Conservation (phyloP, 2,329 filamentous ascomycete genomes). For the Trichoderma atrobrunneum region DNA sequence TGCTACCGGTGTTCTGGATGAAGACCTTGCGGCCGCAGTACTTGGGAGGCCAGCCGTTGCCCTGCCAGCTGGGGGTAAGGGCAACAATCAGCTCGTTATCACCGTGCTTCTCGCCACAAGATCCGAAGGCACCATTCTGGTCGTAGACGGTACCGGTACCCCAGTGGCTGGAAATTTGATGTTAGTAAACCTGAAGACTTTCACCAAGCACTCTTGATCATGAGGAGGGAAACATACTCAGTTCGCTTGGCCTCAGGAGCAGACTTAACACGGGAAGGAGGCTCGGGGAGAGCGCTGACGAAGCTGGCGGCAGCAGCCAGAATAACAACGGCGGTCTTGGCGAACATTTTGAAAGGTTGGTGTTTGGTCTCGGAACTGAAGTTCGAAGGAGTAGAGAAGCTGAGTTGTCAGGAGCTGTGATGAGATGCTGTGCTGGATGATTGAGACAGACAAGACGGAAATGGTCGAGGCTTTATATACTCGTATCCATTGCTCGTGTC, state of each 20-base stretch:
- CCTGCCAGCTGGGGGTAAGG: constrained; percentile 16
- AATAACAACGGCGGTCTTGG: constrained; percentile 16
- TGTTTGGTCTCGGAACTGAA: not conserved
- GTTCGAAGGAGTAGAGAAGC: not conserved
- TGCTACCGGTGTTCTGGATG: constrained; percentile 16
- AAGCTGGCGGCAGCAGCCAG: constrained; percentile 19
- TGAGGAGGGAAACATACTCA: not conserved
- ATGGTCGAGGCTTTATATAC: constrained; percentile 11
- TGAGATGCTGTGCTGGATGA: not conserved
- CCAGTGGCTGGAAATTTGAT: not conserved
- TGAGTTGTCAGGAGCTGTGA: not conserved
- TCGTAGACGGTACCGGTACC: constrained; percentile 15
- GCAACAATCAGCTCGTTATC: constrained; percentile 15
- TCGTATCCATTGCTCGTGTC: not conserved
- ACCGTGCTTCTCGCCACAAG: constrained; percentile 10
- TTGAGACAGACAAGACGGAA: not conserved
- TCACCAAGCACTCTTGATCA: not conserved
- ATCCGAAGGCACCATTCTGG: not conserved
- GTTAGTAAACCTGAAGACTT: not conserved
- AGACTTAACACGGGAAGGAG: constrained; percentile 10
- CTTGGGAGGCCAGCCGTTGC: constrained; percentile 4
- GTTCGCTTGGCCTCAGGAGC: constrained; percentile 15
- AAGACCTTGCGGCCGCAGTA: constrained; percentile 20
- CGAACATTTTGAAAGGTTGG: constrained; percentile 15
- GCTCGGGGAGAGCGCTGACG: constrained; percentile 17